Evolutionary conservation across 345 rosid genomes (phyloP).

Genomic region (Pelargonium nanum): DNA sequence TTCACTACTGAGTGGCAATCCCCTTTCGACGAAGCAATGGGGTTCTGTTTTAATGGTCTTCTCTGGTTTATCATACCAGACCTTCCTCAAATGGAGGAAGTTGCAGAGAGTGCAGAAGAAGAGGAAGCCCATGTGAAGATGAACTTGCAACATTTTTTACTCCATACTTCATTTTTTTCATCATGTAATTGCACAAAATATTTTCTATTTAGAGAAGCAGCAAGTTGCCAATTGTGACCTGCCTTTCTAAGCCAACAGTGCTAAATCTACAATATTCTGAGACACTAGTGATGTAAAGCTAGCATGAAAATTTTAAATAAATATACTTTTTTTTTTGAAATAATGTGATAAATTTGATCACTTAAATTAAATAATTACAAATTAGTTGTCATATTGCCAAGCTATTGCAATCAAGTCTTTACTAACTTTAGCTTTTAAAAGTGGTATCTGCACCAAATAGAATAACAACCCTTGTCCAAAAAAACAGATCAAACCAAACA

Average conservation of each 20-base stretch:
- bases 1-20: slow-evolving; percentile 78
- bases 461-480: no score
- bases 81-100: slow-evolving; percentile 81
- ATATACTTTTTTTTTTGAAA: slow-evolving; percentile 5
- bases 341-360: no score
- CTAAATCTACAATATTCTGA: neutral
- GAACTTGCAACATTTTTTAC: neutral
- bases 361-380: neutral
- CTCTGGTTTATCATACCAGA: slow-evolving; percentile 91
- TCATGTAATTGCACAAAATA: neutral
- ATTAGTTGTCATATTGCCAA: neutral
- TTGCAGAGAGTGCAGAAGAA: slow-evolving; percentile 65
- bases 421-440: neutral
- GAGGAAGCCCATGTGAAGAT: slow-evolving; percentile 42
- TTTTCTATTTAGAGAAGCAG: neutral
- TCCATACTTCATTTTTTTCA: neutral
- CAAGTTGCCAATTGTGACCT: neutral
- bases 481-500: no score
- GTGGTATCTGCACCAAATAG: neutral
- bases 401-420: neutral
- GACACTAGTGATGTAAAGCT: neutral
- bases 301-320: neutral
- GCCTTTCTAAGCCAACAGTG: neutral
- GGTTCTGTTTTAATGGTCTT: slow-evolving; percentile 85
- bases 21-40: slow-evolving; percentile 81